These are phyloP conservation scores for Dactylellina parvicollis DNA, from an alignment of 2,329 filamentous ascomycete species.

Conservation along the genomic window DNA sequence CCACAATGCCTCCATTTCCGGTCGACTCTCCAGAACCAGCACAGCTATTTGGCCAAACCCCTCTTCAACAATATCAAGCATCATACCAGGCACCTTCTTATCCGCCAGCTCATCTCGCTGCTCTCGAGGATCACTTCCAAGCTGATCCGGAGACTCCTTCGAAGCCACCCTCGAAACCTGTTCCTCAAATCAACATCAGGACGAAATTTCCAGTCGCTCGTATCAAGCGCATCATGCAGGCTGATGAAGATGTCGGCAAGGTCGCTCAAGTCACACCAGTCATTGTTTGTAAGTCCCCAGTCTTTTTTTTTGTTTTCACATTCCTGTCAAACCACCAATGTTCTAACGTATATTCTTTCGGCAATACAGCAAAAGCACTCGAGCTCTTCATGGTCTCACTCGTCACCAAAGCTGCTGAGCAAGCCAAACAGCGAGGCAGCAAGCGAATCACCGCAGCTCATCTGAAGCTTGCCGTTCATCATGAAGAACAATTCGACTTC, in stretches of 20 bases:
- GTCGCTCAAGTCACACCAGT: slow-evolving; percentile 97
- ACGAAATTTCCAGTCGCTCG: slow-evolving; percentile 97
- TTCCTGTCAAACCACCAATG: background rate
- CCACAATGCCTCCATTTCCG: background rate
- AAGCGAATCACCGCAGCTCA: slow-evolving; percentile 91
- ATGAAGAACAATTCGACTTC: slow-evolving; percentile 94
- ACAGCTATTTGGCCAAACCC: slow-evolving; percentile 7
- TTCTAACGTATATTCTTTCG: slow-evolving; percentile 52
- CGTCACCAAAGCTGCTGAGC: slow-evolving; percentile 84
- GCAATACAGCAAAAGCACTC: slow-evolving; percentile 79
- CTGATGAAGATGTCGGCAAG: slow-evolving; percentile 97
- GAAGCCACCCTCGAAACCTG: slow-evolving; percentile 17
- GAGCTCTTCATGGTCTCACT: slow-evolving; percentile 98
- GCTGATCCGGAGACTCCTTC: slow-evolving; percentile 4
- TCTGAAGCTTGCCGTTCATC: slow-evolving; percentile 88
- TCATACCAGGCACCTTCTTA: slow-evolving; percentile 25
- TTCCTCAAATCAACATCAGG: slow-evolving; percentile 73
- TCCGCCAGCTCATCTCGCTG: slow-evolving; percentile 14
- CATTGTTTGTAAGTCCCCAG: slow-evolving; percentile 74
- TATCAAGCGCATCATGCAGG: slow-evolving; percentile 99
- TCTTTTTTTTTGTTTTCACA: background rate
- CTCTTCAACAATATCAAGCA: slow-evolving; percentile 3
- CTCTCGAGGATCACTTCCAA: background rate
- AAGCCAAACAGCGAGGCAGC: slow-evolving; percentile 82
- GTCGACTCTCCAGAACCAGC: background rate